phyloP scores from a whole-genome alignment of 2,329 filamentous ascomycete species.

The Fusarium buharicum region DNA sequence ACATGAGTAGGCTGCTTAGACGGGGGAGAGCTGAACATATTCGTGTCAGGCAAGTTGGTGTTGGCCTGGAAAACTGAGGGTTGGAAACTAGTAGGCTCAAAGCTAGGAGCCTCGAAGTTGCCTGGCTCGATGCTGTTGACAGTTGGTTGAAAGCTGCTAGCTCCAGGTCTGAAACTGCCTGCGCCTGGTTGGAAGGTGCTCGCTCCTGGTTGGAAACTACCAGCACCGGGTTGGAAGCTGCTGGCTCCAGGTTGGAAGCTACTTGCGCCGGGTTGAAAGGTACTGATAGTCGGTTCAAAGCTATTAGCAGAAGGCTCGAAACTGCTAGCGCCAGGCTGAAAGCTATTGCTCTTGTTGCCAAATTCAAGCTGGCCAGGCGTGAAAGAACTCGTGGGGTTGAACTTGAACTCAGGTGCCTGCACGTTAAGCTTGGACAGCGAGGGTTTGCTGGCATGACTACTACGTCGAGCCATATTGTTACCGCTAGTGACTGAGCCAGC shows the following conservation, averaged over 20 bases:
- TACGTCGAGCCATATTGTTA: conserved; percentile 52
- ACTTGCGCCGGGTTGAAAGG: conserved; percentile 11
- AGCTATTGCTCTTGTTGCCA: conserved; percentile 50
- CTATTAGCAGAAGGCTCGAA: conserved; percentile 19
- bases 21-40: conserved; percentile 36
- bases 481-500: conserved; percentile 51
- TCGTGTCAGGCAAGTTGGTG: conserved; percentile 19
- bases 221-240: conserved; percentile 55
- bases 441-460: conserved; percentile 72
- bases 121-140: conserved; percentile 15
- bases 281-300: conserved; percentile 16
- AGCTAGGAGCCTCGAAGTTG: conserved; percentile 19
- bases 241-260: conserved; percentile 17
- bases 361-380: conserved; percentile 42
- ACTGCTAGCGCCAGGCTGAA: conserved; percentile 54
- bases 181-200: conserved; percentile 56
- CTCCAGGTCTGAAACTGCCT: conserved; percentile 15
- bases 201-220: conserved; percentile 20
- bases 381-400: conserved; percentile 63
- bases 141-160: conserved; percentile 19
- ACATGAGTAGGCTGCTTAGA: conserved; percentile 27
- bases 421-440: conserved; percentile 87
- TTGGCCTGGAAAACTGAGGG: conserved; percentile 59
- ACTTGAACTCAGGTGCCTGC: conserved; percentile 88
- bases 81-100: conserved; percentile 49